A percentile compares a stretch with the other conserved stretches of the same genome.
These are phyloP conservation scores for Plasmodium sp. DNA, from an alignment of 169 alveolate species.

Conservation along the genomic window DNA sequence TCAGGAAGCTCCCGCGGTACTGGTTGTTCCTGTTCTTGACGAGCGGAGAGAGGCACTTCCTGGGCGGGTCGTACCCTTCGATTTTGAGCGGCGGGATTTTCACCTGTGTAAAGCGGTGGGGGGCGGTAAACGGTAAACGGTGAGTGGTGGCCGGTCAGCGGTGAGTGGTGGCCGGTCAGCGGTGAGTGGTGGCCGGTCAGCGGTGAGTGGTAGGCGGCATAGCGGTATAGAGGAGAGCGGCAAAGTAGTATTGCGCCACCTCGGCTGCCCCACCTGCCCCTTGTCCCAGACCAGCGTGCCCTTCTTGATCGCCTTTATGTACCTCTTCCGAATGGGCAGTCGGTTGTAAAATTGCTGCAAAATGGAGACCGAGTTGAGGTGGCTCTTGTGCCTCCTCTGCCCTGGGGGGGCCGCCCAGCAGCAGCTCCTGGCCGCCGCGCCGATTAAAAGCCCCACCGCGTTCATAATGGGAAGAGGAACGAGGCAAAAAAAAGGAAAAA, in stretches of 20 bases:
- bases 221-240: too few relatives aligned
- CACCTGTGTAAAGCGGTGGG: slow-evolving; percentile 58
- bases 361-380: slow-evolving; percentile 86
- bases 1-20: slow-evolving; percentile 52
- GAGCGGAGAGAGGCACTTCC: slow-evolving; percentile 80
- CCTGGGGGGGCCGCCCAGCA: slow-evolving; percentile 3
- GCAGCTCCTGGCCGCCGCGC: background rate
- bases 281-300: slow-evolving; percentile 89
- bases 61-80: slow-evolving; percentile 86
- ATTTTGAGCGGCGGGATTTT: slow-evolving; percentile 82
- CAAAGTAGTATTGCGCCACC: too few relatives aligned
- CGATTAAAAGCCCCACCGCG: background rate
- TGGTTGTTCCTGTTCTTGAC: slow-evolving; percentile 57
- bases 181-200: background rate
- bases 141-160: background rate
- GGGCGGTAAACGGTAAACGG: background rate
- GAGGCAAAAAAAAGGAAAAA: too few relatives aligned
- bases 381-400: slow-evolving; percentile 63
- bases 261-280: slow-evolving; percentile 81
- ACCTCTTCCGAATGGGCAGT: slow-evolving; percentile 84
- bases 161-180: background rate
- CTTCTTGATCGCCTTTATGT: slow-evolving; percentile 82
- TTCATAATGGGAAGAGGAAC: background rate
- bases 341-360: slow-evolving; percentile 88
- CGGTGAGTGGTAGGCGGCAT: too few relatives aligned